A percentile compares a stretch with the other conserved stretches of the same genome.
These are phyloP conservation scores for Populus hybrid DNA, from an alignment of 441 rosid species.

Conservation along the genomic window DNA sequence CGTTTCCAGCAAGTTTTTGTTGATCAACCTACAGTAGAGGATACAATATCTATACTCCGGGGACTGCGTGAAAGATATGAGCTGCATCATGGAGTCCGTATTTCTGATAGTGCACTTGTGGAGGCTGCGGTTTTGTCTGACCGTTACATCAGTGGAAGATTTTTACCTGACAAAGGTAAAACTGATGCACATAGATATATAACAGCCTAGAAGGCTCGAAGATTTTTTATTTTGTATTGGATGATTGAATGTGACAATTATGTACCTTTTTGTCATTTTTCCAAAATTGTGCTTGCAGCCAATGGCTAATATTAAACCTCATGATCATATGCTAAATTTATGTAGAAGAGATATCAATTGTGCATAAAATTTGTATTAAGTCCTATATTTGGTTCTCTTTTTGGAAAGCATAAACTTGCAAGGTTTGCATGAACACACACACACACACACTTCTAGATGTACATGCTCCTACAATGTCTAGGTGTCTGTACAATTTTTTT, in stretches of 20 bases:
- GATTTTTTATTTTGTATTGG: neutral
- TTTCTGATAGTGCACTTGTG: conserved; percentile 92
- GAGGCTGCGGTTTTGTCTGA: conserved; percentile 94
- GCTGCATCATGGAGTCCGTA: conserved; percentile 92
- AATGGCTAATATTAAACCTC: neutral
- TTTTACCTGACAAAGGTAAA: conserved; percentile 94
- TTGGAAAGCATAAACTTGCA: neutral
- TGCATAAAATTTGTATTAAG: neutral
- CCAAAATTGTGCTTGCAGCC: neutral
- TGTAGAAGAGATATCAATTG: neutral
- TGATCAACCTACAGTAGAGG: conserved; percentile 87
- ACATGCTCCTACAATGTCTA: neutral
- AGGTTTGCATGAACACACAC: neutral
- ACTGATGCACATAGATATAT: neutral
- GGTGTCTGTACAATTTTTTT: neutral
- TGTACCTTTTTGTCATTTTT: neutral
- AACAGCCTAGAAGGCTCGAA: neutral
- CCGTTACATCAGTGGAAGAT: conserved; percentile 89
- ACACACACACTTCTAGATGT: neutral
- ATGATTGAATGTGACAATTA: neutral
- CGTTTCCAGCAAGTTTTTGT: conserved; percentile 97
- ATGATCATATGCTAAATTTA: neutral
- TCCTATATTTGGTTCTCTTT: neutral
- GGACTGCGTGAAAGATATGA: conserved; percentile 93
- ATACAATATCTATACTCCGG: conserved; percentile 81